Evolutionary conservation across 768 basidiomycete genomes (phyloP), one percentile per base, ranked within the genome.

Genomic region (Pleurotus tuber-regium): DNA sequence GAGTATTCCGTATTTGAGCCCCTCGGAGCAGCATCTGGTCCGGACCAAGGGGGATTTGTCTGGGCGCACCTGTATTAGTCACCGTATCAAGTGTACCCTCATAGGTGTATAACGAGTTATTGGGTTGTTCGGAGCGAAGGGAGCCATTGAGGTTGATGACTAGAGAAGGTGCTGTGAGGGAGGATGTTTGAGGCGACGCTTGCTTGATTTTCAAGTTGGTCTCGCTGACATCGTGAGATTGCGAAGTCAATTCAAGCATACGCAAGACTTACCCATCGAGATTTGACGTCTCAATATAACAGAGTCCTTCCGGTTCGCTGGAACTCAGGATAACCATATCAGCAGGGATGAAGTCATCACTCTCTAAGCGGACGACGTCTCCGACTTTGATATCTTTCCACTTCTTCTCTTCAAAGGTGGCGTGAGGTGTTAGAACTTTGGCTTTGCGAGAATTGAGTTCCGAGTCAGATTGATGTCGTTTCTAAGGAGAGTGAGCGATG

Each of bases 181-280:
- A 61, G 0, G 89, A 71, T 1, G 94, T 98, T 28, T 91, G 83
- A 1, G 89, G 74, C 2, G 89, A 89, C 0, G 91, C 91, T 69
- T 99, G 94, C 64, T 99, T 99, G 70, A 99, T 98, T 74, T 98
- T 99, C 59, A 99, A 79, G 63, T 98, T 98, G 3, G 97, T 99
- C 73, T 98, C 97, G 21, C 93, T 93, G 59, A 47, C 35, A 33
- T 41, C 40, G 39, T 54, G 40, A 29, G 46, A 44, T 41, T 29
- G 25, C 40, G 38, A 46, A 43, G n/a, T 52, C 48, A 43, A 35
- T 10, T 14, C 26, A n/a, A 4, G 6, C 38, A 21, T 25, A 18
- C 9, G 12, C 33, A 30, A 41, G 30, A 58, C 71, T 58, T 75
- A 95, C 93, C 96, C 97, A 61, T 99, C 97, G 23, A 99, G 78